Evolutionary conservation across 352 stramenopile species (phyloP), one percentile per base, ranked within the genome.

Genomic region (Globisporangium yorkense): DNA sequence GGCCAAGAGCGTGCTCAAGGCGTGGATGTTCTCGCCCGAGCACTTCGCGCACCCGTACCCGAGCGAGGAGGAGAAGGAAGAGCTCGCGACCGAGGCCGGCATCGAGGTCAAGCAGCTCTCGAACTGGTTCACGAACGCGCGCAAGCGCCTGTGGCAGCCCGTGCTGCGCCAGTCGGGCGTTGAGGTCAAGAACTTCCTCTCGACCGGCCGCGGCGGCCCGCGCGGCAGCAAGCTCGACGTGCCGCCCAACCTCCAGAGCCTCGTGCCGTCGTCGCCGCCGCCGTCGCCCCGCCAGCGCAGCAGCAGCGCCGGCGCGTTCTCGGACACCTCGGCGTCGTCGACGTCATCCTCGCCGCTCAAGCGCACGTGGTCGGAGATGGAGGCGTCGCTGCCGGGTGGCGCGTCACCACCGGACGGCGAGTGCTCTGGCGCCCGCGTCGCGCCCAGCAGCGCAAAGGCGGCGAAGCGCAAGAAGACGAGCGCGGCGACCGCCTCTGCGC

Each of bases 41-140:
- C 83, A 94, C 67, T 93, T 94, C 70, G 81, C 81, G 10, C 85
- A 94, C 54, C 85, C 85, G 41, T 94, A 94, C 59, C 85, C 85
- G 43, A 94, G 81, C 56, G 85, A 94, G 62, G 85, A 94, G 54
- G 85, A 93, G 62, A 94, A 94, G 66, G 85, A 94, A 57, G 80
- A 92, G 59, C 60, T 94, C 21, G 85, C 82, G 1, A 67, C 66
- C 1, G 83, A 92, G 49, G 83, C 85, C 20, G 85, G 85, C 15
- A 94, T 94, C 35, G 83, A 94, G 61, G 80, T 94, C 49, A 94
- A 94, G 58, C 85, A 94, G 74, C 74, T 94, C 50, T 93, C 85
- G 27, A 94, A 94, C 69, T 94, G 85, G 85, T 94, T 94, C 59
- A 94, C 85, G 18, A 94, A 94, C 55, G 85, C 85, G n/a, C 80